Evolutionary conservation across 495 filamentous ascomycete genomes (phyloP).

Genomic region (Neurospora hispaniola): DNA sequence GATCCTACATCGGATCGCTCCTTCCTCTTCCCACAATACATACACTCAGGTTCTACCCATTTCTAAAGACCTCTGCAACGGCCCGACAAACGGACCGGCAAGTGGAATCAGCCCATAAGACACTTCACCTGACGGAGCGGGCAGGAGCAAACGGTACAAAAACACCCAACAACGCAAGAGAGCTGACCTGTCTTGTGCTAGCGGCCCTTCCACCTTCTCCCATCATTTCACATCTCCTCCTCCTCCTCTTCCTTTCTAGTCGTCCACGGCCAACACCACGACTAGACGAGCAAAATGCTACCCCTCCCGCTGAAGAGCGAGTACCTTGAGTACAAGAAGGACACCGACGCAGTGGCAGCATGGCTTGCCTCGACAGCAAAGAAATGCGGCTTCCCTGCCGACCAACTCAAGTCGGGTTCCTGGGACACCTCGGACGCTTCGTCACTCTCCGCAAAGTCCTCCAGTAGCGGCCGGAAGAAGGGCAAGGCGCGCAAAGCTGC

Average conservation of each 20-base stretch:
- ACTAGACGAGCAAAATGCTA: conserved; percentile 13
- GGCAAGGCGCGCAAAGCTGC: conserved; percentile 25
- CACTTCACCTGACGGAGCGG: not conserved
- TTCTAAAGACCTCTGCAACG: not conserved
- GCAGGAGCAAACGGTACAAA: not conserved
- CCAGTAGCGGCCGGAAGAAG: conserved; percentile 16
- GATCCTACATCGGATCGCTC: not conserved
- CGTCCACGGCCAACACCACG: not conserved
- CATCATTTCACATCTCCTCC: not conserved
- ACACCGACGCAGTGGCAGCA: conserved; percentile 36
- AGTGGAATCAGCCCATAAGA: not conserved
- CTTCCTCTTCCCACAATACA: not conserved
- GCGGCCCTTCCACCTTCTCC: not conserved
- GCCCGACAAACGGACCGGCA: not conserved
- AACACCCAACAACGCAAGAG: not conserved
- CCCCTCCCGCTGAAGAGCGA: conserved; percentile 26
- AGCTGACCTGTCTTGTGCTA: not conserved
- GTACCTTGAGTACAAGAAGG: conserved; percentile 39
- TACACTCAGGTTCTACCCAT: not conserved
- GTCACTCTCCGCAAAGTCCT: not conserved
- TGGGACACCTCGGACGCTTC: not conserved
- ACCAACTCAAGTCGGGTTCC: conserved; percentile 4
- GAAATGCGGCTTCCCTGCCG: conserved; percentile 21
- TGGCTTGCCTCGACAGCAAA: conserved; percentile 41
- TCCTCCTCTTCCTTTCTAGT: not conserved